Percentiles rank a stretch among this genome's conserved stretches.
These are phyloP conservation scores for Murraya paniculata DNA, from an alignment of 345 rosid species.

Conservation along the genomic window DNA sequence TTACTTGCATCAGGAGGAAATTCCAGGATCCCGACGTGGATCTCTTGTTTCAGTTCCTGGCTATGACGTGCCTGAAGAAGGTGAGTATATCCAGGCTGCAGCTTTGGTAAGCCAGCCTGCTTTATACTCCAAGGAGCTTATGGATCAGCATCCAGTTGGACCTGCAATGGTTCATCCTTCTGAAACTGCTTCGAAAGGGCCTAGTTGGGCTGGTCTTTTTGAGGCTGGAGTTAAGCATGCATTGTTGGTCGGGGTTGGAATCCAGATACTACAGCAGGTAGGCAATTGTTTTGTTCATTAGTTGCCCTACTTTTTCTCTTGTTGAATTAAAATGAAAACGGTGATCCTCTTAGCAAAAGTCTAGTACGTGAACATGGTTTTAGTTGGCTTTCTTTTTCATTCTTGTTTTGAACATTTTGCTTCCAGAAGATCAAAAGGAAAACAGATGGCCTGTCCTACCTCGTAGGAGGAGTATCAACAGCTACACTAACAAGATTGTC, in stretches of 20 bases:
- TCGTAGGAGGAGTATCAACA: background rate
- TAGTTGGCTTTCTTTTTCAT: background rate
- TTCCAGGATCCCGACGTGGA: conserved; percentile 69
- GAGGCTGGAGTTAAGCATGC: conserved; percentile 95
- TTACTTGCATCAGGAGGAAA: conserved; percentile 78
- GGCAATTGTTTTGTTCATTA: conserved; percentile 5
- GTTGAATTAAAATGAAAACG: background rate
- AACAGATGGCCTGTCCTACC: background rate
- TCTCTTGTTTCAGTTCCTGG: conserved; percentile 76
- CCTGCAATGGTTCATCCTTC: conserved; percentile 72
- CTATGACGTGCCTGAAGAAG: conserved; percentile 42
- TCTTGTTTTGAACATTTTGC: background rate
- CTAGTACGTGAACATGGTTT: background rate
- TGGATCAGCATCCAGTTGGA: conserved; percentile 52
- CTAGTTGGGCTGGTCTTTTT: conserved; percentile 74
- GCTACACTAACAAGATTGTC: background rate
- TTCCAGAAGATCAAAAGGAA: background rate
- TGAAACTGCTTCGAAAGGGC: conserved; percentile 53
- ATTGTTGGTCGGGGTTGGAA: conserved; percentile 78
- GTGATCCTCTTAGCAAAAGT: background rate
- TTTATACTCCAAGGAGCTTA: conserved; percentile 62
- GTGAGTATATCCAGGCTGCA: conserved; percentile 81
- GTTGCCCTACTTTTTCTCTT: background rate
- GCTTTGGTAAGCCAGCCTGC: conserved; percentile 84
- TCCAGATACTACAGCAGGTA: conserved; percentile 97